A percentile compares a stretch with the other conserved stretches of the same genome.
These are phyloP conservation scores for Rickenella mellea DNA, from an alignment of 768 basidiomycete species.

Conservation along the genomic window DNA sequence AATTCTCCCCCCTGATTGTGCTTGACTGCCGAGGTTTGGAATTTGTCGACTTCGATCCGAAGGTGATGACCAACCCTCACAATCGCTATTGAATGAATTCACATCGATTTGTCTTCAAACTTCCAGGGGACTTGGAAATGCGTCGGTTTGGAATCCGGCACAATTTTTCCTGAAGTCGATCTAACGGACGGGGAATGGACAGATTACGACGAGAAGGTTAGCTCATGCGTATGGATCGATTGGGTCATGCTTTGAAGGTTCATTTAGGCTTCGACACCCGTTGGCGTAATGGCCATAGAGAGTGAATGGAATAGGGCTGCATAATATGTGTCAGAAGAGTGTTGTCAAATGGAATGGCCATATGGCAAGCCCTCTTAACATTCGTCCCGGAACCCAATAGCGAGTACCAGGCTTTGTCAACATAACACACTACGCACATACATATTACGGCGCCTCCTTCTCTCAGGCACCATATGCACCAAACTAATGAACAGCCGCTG, in stretches of 20 bases:
- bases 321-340: too few relatives aligned
- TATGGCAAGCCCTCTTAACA: too few relatives aligned
- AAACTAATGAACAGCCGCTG: too few relatives aligned
- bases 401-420: too few relatives aligned
- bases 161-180: conserved; percentile 56
- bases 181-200: conserved; percentile 65
- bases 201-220: conserved; percentile 88
- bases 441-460: too few relatives aligned
- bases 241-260: conserved; percentile 4
- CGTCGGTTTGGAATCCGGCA: conserved; percentile 45
- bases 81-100: too few relatives aligned
- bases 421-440: too few relatives aligned
- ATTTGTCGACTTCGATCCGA: conserved; percentile 67
- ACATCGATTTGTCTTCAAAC: neutral
- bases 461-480: too few relatives aligned
- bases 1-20: conserved; percentile 54
- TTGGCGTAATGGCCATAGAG: conserved; percentile 59
- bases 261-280: conserved; percentile 47
- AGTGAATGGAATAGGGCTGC: conserved; percentile 62
- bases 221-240: conserved; percentile 2
- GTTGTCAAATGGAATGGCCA: too few relatives aligned
- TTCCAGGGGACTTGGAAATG: conserved; percentile 73
- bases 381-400: too few relatives aligned
- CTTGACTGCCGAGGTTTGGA: conserved; percentile 87
- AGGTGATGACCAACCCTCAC: too few relatives aligned